Evolutionary conservation across 1,284 basidiomycete genomes (phyloP), one percentile per base, ranked within the genome.

Genomic region (Hymenochaete sp.): DNA sequence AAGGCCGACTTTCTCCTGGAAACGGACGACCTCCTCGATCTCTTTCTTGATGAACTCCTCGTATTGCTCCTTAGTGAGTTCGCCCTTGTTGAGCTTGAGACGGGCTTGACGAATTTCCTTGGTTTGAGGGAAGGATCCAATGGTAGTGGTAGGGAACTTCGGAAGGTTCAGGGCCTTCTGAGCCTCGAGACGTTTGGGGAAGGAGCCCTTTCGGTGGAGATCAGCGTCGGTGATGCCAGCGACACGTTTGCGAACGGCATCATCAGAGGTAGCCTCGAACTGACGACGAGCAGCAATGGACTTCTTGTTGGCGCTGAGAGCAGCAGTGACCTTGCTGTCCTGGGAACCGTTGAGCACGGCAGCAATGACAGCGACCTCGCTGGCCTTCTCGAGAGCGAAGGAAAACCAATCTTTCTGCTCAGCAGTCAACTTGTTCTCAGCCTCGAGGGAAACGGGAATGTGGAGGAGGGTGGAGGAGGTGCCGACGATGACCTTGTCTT

Each of bases 71-170:
- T 79, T 65, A 51, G 85, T 84, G 63, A 98, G 75, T 64, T 97
- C 92, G 57, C 82, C 81, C 77, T 98, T 99, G 69, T 77, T 82
- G 62, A 93, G 80, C 72, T 91, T 95, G 56, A 93, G 83, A 73
- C 93, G 93, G 58, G 93, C 93, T 58, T 76, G 74, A 69, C 93
- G 93, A 59, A 99, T 99, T 71, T 98, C 95, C 72, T 97, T 96
- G 65, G 96, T 99, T 85, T 99, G 93, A 79, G 91, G 91, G 89
- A 97, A 98, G 36, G 95, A 98, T 53, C 93, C 95, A 58, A 98
- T 98, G 58, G 93, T 98, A 55, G 95, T 98, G 57, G 93, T 98
- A 51, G 95, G 93, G 84, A 98, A 98, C 68, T 84, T 86, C 66
- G 96, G 96, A 24, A 99, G 80, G 57, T 86, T 75, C 64, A 97